Conservation (phyloP, 2,329 filamentous ascomycete species). For the Stagonosporopsis tanaceti region DNA sequence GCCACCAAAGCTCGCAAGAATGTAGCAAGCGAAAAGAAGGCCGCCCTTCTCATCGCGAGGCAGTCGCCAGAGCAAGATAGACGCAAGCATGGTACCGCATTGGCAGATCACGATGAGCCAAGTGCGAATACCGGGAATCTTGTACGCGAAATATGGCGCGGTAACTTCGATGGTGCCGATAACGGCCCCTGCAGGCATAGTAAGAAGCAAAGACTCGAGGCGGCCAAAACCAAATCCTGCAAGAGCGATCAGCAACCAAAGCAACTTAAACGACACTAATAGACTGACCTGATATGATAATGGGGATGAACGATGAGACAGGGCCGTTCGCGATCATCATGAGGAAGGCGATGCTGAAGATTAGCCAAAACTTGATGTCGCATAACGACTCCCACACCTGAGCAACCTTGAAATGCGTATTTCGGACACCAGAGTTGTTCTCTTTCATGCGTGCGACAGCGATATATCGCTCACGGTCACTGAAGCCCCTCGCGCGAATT, state of each 20-base stretch:
- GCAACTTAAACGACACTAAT: too few species aligned
- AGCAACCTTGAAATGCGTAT: conserved; percentile 70
- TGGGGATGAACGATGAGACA: conserved; percentile 40
- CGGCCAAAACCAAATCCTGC: conserved; percentile 36
- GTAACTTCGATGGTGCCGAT: conserved; percentile 37
- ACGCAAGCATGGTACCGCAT: conserved; percentile 52
- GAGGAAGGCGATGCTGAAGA: conserved; percentile 37
- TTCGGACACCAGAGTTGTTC: conserved; percentile 78
- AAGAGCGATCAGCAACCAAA: not conserved
- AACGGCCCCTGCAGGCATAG: conserved; percentile 33
- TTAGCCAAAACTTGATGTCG: conserved; percentile 64
- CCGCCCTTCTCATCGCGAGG: conserved; percentile 54
- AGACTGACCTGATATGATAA: conserved; percentile 34
- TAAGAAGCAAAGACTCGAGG: conserved; percentile 39
- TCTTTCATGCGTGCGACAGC: conserved; percentile 74
- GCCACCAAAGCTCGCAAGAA: conserved; percentile 57
- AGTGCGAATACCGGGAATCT: conserved; percentile 29
- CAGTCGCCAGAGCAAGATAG: conserved; percentile 55
- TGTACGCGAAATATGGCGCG: conserved; percentile 38
- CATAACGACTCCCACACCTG: conserved; percentile 67
- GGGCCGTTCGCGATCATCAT: conserved; percentile 46
- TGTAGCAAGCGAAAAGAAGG: conserved; percentile 59
- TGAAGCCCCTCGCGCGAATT: conserved; percentile 49
- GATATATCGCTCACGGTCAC: conserved; percentile 49
- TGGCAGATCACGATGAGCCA: conserved; percentile 43